Conservation (phyloP, 371 early-diverging fungal genomes). For the Coemansia sp. region DNA sequence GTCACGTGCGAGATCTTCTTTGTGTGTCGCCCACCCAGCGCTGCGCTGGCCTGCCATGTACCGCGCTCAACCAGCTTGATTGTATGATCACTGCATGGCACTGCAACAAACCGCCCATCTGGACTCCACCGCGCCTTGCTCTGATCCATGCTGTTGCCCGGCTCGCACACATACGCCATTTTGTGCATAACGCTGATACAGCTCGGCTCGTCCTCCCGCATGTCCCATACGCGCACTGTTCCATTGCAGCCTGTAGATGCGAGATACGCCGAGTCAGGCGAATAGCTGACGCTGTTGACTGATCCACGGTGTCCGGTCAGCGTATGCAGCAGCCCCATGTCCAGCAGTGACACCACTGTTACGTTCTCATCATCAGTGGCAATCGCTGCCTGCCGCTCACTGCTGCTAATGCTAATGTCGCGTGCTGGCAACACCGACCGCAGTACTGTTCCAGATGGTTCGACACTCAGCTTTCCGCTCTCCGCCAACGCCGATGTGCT, state of each 20-base stretch:
- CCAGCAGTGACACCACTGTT: conserved; percentile 40
- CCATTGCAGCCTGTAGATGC: conserved; percentile 45
- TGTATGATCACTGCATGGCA: conserved; percentile 24
- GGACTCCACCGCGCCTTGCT: conserved; percentile 49
- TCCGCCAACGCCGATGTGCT: conserved; percentile 5
- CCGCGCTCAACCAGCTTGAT: conserved; percentile 33
- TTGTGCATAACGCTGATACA: conserved; percentile 29
- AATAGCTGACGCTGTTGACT: conserved; percentile 36
- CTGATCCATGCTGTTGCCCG: conserved; percentile 34
- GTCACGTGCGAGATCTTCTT: conserved; percentile 28
- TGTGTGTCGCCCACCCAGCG: conserved; percentile 30
- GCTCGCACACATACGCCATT: conserved; percentile 35
- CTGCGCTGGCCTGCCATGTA: conserved; percentile 25
- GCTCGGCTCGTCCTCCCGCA: conserved; percentile 27
- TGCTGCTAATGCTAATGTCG: conserved; percentile 44
- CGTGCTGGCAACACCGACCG: conserved; percentile 45
- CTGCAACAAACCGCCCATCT: conserved; percentile 33
- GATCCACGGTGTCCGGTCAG: conserved; percentile 32
- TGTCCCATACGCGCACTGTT: conserved; percentile 51
- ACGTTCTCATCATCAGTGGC: conserved; percentile 48
- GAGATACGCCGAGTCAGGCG: conserved; percentile 36
- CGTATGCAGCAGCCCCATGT: conserved; percentile 39
- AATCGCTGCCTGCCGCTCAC: conserved; percentile 45
- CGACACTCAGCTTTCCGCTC: conserved; percentile 9
- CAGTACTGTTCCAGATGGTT: conserved; percentile 41